Evolutionary conservation across 768 basidiomycete species (phyloP), one percentile per base, ranked within the genome.

Genomic region (Tricholoma sp.): DNA sequence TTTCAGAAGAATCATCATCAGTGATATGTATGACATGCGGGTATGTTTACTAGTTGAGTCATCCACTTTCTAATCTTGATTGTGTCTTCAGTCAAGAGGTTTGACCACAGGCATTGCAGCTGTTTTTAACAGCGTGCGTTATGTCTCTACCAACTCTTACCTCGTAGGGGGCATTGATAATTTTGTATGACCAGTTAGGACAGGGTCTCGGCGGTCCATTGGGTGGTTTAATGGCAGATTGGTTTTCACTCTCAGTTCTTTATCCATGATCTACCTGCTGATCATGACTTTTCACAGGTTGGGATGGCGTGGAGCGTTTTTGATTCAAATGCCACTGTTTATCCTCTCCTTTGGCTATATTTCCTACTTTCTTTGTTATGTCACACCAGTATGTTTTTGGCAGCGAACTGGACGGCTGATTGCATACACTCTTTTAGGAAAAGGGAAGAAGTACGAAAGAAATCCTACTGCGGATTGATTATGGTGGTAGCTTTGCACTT

Each of bases 261-360:
- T 24, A 24, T 24, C 24, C 24, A 4, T 24, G 24, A 24, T 24
- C n/a, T n/a, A 24, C 4, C 24, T 24, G 24, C 24, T 24, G 24
- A 24, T 24, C 4, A 24, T 24, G 24, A 24, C 24, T 24, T 24
- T 24, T 24, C 24, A 24, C 24, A 89, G 87, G 69, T 68, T 89
- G 32, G 90, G 89, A 2, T 91, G 89, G 90, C 74, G 89, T 63
- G 88, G 83, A 81, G 89, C 89, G 1, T 91, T 91, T 70, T 74
- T 90, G 0, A 69, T 86, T 42, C 90, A 91, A 64, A 68, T 85
- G 15, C 88, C 90, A 24, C 62, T 91, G 29, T 91, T 88, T 62
- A 60, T 72, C 4, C 13, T 86, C 8, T 85, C 88, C 0, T 77
- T 86, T 55, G 13, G 74, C n/a, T 65, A 91, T 49, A 84, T 82